Evolutionary conservation across 164 flowering plant species (phyloP).

Genomic region (Berberis vulgaris): DNA sequence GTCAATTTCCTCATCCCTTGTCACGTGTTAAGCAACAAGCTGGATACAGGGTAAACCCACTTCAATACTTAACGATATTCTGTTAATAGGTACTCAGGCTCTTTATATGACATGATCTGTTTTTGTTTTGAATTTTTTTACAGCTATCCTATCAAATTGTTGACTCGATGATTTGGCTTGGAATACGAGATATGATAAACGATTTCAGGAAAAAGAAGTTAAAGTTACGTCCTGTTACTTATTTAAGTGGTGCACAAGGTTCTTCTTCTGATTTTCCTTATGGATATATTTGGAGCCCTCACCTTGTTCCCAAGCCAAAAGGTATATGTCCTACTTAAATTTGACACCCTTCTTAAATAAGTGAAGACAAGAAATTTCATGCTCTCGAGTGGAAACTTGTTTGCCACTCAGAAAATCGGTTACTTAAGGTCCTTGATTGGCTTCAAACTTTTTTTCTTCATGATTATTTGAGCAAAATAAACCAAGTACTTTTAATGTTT

Average conservation of each 20-base stretch:
- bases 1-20: conserved; percentile 96
- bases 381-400: too few relatives aligned
- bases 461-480: too few relatives aligned
- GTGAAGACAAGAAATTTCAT: background rate
- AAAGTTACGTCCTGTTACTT: conserved; percentile 92
- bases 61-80: background rate
- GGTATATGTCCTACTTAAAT: conserved; percentile 30
- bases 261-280: conserved; percentile 74
- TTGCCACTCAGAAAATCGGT: background rate
- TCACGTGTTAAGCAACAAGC: conserved; percentile 94
- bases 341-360: background rate
- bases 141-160: conserved; percentile 99
- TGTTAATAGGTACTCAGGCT: background rate
- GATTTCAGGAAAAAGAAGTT: conserved; percentile 89
- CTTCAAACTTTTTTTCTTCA: too few relatives aligned
- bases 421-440: too few relatives aligned
- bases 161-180: conserved; percentile 97
- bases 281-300: conserved; percentile 99
- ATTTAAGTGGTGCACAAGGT: conserved; percentile 94
- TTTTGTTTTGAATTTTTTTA: conserved; percentile 8
- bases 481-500: too few relatives aligned
- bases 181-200: conserved; percentile 96
- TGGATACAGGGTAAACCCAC: conserved; percentile 75
- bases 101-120: background rate
- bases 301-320: conserved; percentile 99